Evolutionary conservation across 306 rosid species (phyloP).

Genomic region (Cyclanthera cordifolia): DNA sequence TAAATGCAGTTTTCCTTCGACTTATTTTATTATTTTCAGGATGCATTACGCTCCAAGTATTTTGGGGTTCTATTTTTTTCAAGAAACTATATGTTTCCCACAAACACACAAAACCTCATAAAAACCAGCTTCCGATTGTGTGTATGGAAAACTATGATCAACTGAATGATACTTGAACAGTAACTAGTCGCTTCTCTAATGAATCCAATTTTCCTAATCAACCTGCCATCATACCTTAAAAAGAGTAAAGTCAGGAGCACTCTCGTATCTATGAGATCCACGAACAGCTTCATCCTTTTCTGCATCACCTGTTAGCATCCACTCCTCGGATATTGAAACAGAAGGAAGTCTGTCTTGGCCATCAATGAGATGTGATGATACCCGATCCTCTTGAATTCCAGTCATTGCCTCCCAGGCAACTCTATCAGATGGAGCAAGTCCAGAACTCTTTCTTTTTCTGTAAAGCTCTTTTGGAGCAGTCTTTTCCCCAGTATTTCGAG

Average conservation of each 20-base stretch:
- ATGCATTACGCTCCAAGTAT: not conserved
- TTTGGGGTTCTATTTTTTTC: not conserved
- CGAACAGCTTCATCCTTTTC: constrained; percentile 67
- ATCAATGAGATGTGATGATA: constrained; percentile 58
- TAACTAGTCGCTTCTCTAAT: not conserved
- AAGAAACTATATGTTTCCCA: not conserved
- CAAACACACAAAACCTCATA: not conserved
- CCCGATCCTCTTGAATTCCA: constrained; percentile 87
- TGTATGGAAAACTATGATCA: not conserved
- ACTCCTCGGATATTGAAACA: constrained; percentile 78
- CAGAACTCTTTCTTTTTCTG: constrained; percentile 93
- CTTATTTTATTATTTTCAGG: not conserved
- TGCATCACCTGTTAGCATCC: constrained; percentile 89
- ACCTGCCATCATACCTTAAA: constrained; percentile 54
- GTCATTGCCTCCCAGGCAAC: constrained; percentile 98
- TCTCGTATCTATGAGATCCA: constrained; percentile 80
- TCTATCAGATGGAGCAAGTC: constrained; percentile 78
- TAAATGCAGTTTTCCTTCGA: not conserved
- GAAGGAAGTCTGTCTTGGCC: constrained; percentile 93
- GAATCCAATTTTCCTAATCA: constrained; percentile 8
- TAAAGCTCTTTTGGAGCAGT: constrained; percentile 69
- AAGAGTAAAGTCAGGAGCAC: constrained; percentile 84
- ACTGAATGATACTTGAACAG: not conserved
- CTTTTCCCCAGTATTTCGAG: constrained; percentile 61
- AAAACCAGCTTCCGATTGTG: not conserved